Base-by-base conservation (phyloP, 139 green algal species). In the Chlamydomonas sp. region DNA sequence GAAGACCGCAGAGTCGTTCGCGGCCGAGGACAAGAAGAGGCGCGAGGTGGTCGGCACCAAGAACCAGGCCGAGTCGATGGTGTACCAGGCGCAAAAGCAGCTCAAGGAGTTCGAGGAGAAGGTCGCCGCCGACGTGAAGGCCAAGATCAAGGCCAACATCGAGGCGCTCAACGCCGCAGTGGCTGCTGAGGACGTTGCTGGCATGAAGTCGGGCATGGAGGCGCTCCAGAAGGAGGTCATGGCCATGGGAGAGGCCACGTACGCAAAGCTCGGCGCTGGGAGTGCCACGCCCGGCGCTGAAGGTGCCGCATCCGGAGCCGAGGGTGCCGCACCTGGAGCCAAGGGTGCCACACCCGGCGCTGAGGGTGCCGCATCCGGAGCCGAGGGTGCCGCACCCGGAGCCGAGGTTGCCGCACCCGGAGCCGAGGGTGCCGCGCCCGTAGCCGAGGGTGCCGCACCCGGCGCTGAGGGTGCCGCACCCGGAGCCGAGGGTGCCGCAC, bases 71-170 rank as follows among this genome's bases (percentile, higher is more conserved):
- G 91, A 97, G 80, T 85, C 69, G 47, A 80, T 94, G 81, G 74
- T 91, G 13, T 97, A 97, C 84, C 89, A 96, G 82, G 96, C 92
- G 24, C 85, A 98, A 87, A 98, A 98, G 90, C 94, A 98, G 88
- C 64, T 99, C 31, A 93, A 96, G 81, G 95, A 99, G 84, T 87
- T 98, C 70, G 90, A 80, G 10, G 94, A 93, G 74, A 99, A 99
- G 87, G 79, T 84, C 61, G 1, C 38, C 28, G 43, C 65, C 36
- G 65, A 71, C 3, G 10, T 62, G 24, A 71, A 47, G 65, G 16
- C 66, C n/a, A 94, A 91, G 83, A 85, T 98, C 3, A 87, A 98
- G 77, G 87, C 47, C 24, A 93, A 93, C 82, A 50, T 96, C 5
- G 74, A 59, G 1, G 84, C 83, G 30, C 77, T 99, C 26, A 87